A percentile compares a stretch with the other conserved stretches of the same genome.
Evolutionary conservation across 768 basidiomycete genomes (phyloP).

Genomic region (Tricholoma terreum): DNA sequence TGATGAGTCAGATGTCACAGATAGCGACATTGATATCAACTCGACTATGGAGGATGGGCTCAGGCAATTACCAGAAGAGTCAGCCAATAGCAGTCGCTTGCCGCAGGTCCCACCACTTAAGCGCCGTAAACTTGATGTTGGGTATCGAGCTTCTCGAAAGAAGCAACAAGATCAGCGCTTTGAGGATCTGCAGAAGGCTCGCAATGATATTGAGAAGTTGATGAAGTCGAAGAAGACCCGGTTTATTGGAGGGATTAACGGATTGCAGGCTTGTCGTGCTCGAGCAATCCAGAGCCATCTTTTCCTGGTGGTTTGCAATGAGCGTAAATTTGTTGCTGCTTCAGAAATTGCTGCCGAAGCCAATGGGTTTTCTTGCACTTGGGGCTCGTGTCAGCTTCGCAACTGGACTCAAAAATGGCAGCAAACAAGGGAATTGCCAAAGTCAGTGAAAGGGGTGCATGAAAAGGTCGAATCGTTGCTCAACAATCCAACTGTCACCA

Average conservation of each 20-base stretch:
- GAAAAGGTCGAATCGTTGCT: constrained; percentile 11
- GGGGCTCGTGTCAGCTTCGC: constrained; percentile 7
- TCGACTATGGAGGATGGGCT: too few relatives aligned
- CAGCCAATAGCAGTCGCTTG: too few relatives aligned
- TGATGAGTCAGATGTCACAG: too few relatives aligned
- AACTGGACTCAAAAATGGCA: constrained; percentile 12
- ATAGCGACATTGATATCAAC: too few relatives aligned
- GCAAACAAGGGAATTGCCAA: constrained; percentile 4
- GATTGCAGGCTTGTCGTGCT: constrained; percentile 13
- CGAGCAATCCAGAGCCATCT: constrained; percentile 14
- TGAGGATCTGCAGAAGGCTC: neutral
- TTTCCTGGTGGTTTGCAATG: constrained; percentile 10
- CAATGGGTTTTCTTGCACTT: constrained; percentile 16
- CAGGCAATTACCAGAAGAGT: too few relatives aligned
- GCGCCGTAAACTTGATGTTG: neutral
- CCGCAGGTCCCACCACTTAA: neutral
- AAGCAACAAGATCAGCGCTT: neutral
- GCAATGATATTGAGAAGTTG: constrained; percentile 12
- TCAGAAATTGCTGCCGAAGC: constrained; percentile 12
- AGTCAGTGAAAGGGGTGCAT: constrained; percentile 10
- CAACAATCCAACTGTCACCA: constrained; percentile 8
- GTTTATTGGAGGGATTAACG: constrained; percentile 15
- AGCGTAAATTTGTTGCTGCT: constrained; percentile 8
- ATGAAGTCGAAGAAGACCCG: constrained; percentile 10
- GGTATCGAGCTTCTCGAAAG: neutral